Evolutionary conservation across 352 stramenopile genomes (phyloP), one percentile per base, ranked within the genome.

Genomic region (Phytophthora quininea): DNA sequence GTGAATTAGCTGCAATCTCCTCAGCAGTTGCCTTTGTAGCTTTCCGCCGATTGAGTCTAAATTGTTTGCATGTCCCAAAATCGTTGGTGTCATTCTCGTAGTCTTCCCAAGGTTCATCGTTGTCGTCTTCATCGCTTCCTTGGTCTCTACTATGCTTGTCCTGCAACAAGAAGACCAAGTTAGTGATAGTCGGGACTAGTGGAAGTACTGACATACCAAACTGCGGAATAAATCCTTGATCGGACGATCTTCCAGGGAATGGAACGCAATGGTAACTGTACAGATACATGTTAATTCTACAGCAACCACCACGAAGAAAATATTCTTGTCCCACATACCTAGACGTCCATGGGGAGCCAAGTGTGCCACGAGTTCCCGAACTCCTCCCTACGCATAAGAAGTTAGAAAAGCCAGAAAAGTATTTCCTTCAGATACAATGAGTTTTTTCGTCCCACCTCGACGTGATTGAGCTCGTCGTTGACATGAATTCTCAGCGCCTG

Each of bases 401-500:
- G 27, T n/a, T 24, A 53, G 5, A n/a, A 30, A 64, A 46, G 19
- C 24, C 10, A 53, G 27, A 24, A 47, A 14, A 47, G 3, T 24
- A 14, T 47, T 4, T 14, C 15, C 43, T 24, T 24, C 19, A 24
- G 19, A 24, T 24, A 24, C 19, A 24, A 24, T 24, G 19, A 24
- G 19, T 24, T 24, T 24, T 24, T 24, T 24, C 19, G 15, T 40
- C 35, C 35, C 35, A 77, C 70, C 45, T 86, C 64, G 12, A 93
- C 81, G 54, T 95, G 87, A 12, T 80, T 60, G 32, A 95, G 82
- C 59, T 95, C 87, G 49, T 92, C 77, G 47, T 95, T 95, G 45
- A 95, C 87, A 61, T 87, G 78, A 57, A 95, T 93, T 12, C 87
- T 84, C 54, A 95, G 67, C 43, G 84, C 87, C 61, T 95, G 87